Evolutionary conservation across 257 asterid genomes (phyloP).

Genomic region (Lycium ferocissimum): DNA sequence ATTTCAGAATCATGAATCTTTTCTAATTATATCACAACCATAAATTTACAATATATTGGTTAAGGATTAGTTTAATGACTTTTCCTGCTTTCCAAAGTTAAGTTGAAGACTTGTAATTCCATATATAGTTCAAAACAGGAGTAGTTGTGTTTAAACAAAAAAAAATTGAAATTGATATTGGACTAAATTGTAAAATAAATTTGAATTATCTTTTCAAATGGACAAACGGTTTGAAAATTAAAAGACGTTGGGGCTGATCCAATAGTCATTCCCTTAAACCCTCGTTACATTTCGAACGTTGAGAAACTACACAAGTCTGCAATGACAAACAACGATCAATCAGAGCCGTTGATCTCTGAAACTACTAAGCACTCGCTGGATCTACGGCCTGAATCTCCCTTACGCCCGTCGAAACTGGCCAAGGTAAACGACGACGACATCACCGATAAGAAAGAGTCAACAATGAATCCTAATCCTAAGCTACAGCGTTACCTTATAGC

Average conservation of each 20-base stretch:
- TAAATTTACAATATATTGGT: no score
- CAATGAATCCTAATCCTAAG: slow-evolving; percentile 60
- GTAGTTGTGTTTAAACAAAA: neutral
- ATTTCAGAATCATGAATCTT: no score
- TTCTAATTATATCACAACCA: no score
- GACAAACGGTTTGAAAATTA: neutral
- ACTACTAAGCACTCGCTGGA: slow-evolving; percentile 36
- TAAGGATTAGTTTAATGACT: no score
- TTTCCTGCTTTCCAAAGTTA: no score
- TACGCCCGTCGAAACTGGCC: slow-evolving; percentile 61
- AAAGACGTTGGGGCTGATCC: neutral
- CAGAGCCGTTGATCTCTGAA: slow-evolving; percentile 33
- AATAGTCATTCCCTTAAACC: neutral
- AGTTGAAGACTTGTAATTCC: no score
- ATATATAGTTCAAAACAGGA: no score
- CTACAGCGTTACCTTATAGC: slow-evolving; percentile 77
- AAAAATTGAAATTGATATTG: neutral
- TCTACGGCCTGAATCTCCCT: slow-evolving; percentile 47
- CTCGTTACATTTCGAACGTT: neutral
- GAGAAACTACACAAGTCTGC: neutral
- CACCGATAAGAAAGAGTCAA: slow-evolving; percentile 27
- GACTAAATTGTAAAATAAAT: neutral
- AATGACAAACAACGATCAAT: slow-evolving; percentile 55
- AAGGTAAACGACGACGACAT: slow-evolving; percentile 44
- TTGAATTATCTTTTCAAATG: neutral